These are phyloP conservation scores for Blastomyces gilchristii DNA, from an alignment of 2,329 filamentous ascomycete species.

Conservation along the genomic window DNA sequence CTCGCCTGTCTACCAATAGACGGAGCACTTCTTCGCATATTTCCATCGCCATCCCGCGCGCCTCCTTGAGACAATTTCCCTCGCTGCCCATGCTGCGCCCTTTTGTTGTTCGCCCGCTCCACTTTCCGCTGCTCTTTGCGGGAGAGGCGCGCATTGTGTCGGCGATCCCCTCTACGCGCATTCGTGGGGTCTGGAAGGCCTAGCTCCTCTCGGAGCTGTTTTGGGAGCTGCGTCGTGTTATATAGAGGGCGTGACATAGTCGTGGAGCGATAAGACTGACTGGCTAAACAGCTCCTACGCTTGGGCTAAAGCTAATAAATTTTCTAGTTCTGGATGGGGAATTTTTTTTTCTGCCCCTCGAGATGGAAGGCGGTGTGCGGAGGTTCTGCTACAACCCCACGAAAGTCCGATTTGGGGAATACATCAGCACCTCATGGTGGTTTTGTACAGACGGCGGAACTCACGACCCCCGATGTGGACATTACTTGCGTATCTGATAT, in stretches of 20 bases:
- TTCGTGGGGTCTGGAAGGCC: conserved; percentile 31
- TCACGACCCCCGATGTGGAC: background rate
- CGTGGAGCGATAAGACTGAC: background rate
- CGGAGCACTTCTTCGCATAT: conserved; percentile 7
- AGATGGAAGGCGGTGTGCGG: background rate
- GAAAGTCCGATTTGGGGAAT: background rate
- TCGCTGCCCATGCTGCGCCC: conserved; percentile 31
- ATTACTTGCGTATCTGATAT: background rate
- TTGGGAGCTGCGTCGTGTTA: conserved; percentile 35
- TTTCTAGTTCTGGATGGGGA: background rate
- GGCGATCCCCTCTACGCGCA: conserved; percentile 23
- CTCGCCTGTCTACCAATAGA: conserved; percentile 24
- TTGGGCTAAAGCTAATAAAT: background rate
- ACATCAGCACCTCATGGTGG: background rate
- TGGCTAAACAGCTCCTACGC: conserved; percentile 8
- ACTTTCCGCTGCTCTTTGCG: conserved; percentile 60
- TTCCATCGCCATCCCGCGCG: conserved; percentile 18
- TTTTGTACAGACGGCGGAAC: background rate
- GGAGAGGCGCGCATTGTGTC: conserved; percentile 15
- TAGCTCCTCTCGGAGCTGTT: conserved; percentile 31
- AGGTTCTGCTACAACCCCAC: background rate
- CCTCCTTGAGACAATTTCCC: conserved; percentile 10
- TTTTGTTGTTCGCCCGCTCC: conserved; percentile 52
- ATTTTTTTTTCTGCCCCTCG: conserved; percentile 6
- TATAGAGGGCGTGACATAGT: conserved; percentile 30